Evolutionary conservation across 768 basidiomycete species (phyloP).

Genomic region (Russula abietina): DNA sequence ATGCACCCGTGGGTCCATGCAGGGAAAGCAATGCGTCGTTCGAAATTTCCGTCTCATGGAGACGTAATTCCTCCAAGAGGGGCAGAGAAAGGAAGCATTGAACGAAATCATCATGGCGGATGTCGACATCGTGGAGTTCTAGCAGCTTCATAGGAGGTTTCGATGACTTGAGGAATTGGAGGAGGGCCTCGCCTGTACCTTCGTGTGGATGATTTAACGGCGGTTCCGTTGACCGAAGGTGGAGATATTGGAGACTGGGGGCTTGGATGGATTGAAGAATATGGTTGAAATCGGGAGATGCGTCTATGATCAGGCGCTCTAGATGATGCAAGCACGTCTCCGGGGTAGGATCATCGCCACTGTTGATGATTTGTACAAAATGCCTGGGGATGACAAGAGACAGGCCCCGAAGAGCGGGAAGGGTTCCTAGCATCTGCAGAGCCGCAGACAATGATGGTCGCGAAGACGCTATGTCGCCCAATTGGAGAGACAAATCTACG

Average conservation of each 20-base stretch:
- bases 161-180: conserved; percentile 32
- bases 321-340: conserved; percentile 29
- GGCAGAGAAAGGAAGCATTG: conserved; percentile 36
- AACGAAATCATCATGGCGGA: conserved; percentile 36
- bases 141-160: conserved; percentile 34
- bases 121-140: conserved; percentile 46
- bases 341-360: conserved; percentile 17
- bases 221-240: conserved; percentile 38
- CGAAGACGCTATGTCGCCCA: conserved; percentile 21
- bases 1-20: conserved; percentile 37
- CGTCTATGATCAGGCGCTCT: conserved; percentile 30
- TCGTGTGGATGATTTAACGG: conserved; percentile 33
- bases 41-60: conserved; percentile 55
- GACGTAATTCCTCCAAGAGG: conserved; percentile 41
- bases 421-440: conserved; percentile 33
- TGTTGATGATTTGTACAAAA: conserved; percentile 28
- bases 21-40: conserved; percentile 40
- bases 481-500: conserved; percentile 13
- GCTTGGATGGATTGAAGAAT: conserved; percentile 31
- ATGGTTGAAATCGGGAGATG: conserved; percentile 32
- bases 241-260: conserved; percentile 36
- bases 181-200: conserved; percentile 30
- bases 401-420: conserved; percentile 39
- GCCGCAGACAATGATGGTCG: conserved; percentile 25
- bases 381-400: conserved; percentile 36